These are phyloP conservation scores for Arabidopsis suecica DNA, from an alignment of 345 rosid genomes.

Conservation along the genomic window DNA sequence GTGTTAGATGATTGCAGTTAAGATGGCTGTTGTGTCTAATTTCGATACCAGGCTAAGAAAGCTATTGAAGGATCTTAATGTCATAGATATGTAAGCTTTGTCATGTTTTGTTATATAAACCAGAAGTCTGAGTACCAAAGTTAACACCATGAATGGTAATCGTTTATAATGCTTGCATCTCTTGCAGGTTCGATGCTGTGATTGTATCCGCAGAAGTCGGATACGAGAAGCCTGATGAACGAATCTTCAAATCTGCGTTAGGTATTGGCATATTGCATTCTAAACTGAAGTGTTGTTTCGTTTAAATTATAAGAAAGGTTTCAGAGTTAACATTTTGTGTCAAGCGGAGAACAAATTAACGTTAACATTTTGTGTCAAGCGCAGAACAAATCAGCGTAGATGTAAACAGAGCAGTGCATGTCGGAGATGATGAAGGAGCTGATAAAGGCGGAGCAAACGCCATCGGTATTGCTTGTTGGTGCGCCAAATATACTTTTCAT, in stretches of 20 bases:
- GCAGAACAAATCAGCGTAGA: conserved; percentile 63
- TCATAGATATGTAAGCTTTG: conserved; percentile 71
- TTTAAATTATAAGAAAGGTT: not conserved
- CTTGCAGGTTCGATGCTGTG: conserved; percentile 78
- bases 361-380: conserved; percentile 8
- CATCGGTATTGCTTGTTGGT: conserved; percentile 85
- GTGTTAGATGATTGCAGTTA: conserved; percentile 60
- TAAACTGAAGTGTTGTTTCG: conserved; percentile 23
- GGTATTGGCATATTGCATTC: conserved; percentile 46
- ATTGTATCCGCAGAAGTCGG: conserved; percentile 85
- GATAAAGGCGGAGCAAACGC: conserved; percentile 81
- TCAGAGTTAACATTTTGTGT: not conserved
- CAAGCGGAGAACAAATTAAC: conserved; percentile 56
- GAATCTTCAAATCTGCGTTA: conserved; percentile 73
- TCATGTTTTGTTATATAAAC: conserved; percentile 13
- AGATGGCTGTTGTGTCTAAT: conserved; percentile 88
- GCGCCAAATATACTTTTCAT: conserved; percentile 21
- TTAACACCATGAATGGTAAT: not conserved
- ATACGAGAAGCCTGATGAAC: conserved; percentile 80
- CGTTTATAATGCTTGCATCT: not conserved
- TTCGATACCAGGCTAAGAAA: conserved; percentile 84
- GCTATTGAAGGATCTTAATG: conserved; percentile 76
- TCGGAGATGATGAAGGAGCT: conserved; percentile 79
- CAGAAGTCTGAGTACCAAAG: not conserved
- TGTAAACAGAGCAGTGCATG: conserved; percentile 67